phyloP scores from a whole-genome alignment of 2,329 filamentous ascomycete species.

The Dendryphion nanum region DNA sequence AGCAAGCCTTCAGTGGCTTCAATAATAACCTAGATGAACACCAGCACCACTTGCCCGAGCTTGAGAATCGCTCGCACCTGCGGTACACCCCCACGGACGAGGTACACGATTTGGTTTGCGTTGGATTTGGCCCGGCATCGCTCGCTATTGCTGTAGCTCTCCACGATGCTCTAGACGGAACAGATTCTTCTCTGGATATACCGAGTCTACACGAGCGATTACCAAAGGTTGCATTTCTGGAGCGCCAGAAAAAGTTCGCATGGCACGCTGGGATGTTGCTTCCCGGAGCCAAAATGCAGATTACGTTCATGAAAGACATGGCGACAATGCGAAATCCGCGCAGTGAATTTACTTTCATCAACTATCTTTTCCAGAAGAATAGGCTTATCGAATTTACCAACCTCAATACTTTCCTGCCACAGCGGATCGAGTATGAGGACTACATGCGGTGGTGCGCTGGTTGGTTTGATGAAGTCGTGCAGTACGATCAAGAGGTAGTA shows the following conservation, averaged over 20 bases:
- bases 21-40: conserved; percentile 24
- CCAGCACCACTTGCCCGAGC: conserved; percentile 16
- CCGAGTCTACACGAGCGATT: conserved; percentile 36
- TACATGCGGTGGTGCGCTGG: conserved; percentile 91
- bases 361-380: conserved; percentile 80
- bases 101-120: conserved; percentile 80
- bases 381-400: conserved; percentile 92
- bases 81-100: conserved; percentile 58
- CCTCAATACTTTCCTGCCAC: conserved; percentile 81
- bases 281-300: conserved; percentile 93
- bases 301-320: conserved; percentile 95
- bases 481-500: conserved; percentile 75
- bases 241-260: conserved; percentile 78
- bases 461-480: conserved; percentile 71
- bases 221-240: conserved; percentile 81
- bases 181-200: conserved; percentile 31
- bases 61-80: conserved; percentile 46
- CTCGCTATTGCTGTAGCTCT: conserved; percentile 86
- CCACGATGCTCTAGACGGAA: conserved; percentile 63
- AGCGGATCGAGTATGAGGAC: conserved; percentile 87
- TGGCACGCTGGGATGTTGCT: conserved; percentile 98
- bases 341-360: conserved; percentile 91
- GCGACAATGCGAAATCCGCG: conserved; percentile 84
- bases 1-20: conserved; percentile 21
- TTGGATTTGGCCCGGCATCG: conserved; percentile 91